Percentiles rank a stretch among this genome's conserved stretches.
These are phyloP conservation scores for Cyberlindnera lachancei DNA, from an alignment of 805 yeast genomes.

Conservation along the genomic window DNA sequence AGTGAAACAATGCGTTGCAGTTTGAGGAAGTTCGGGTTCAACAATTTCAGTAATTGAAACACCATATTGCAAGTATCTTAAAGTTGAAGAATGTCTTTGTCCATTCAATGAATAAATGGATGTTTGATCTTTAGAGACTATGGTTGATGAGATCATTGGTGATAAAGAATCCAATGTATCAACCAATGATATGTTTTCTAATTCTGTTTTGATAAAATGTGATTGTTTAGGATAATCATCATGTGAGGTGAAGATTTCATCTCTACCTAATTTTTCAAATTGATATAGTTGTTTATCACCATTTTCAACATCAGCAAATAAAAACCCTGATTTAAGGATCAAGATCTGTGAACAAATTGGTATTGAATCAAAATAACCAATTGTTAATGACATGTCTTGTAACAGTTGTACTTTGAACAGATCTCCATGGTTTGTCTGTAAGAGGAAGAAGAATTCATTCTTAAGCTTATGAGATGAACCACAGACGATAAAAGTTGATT, in stretches of 20 bases:
- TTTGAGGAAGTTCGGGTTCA: slow-evolving; percentile 66
- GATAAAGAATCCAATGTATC: slow-evolving; percentile 37
- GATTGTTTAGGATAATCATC: slow-evolving; percentile 27
- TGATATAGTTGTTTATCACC: slow-evolving; percentile 69
- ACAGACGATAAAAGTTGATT: slow-evolving; percentile 34
- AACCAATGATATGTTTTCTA: slow-evolving; percentile 53
- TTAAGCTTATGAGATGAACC: slow-evolving; percentile 65
- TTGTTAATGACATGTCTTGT: slow-evolving; percentile 35
- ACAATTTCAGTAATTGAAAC: slow-evolving; percentile 56
- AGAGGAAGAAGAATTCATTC: slow-evolving; percentile 50
- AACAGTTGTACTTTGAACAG: slow-evolving; percentile 58
- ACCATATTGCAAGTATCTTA: slow-evolving; percentile 49
- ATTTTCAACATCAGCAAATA: slow-evolving; percentile 58
- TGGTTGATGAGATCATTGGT: slow-evolving; percentile 42
- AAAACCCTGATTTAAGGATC: slow-evolving; percentile 67
- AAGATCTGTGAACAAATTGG: slow-evolving; percentile 48
- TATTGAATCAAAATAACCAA: slow-evolving; percentile 72
- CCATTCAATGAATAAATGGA: slow-evolving; percentile 38
- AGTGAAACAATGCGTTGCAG: slow-evolving; percentile 58
- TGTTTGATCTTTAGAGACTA: slow-evolving; percentile 30
- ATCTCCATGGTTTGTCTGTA: slow-evolving; percentile 72
- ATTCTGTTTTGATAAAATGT: slow-evolving; percentile 24
- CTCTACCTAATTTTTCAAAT: slow-evolving; percentile 68
- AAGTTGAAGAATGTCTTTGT: slow-evolving; percentile 33
- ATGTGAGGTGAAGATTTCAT: slow-evolving; percentile 30